Conservation (phyloP, 2,329 filamentous ascomycete genomes). For the Colletotrichum echinochloae region DNA sequence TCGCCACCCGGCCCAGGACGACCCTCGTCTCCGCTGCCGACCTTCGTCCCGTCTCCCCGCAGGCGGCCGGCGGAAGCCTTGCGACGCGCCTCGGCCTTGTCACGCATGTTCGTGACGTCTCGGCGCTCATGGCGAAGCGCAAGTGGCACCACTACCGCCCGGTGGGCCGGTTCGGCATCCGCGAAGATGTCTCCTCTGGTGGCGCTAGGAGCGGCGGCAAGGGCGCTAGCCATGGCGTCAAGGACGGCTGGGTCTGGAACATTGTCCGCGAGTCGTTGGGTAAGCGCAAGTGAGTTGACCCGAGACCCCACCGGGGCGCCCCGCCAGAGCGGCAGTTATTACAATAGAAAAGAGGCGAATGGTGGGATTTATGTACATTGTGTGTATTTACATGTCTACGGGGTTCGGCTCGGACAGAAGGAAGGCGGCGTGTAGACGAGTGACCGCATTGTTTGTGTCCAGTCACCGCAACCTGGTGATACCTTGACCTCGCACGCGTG, state of each 20-base stretch:
- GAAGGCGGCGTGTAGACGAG: neutral
- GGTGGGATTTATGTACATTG: neutral
- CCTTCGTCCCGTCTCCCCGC: constrained; percentile 45
- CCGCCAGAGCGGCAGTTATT: neutral
- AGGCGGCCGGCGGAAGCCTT: constrained; percentile 7
- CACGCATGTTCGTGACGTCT: constrained; percentile 55
- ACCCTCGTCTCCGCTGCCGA: constrained; percentile 56
- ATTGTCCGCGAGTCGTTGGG: constrained; percentile 50
- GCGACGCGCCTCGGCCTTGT: constrained; percentile 53
- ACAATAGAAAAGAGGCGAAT: neutral
- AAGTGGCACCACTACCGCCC: constrained; percentile 57
- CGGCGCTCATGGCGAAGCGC: constrained; percentile 49
- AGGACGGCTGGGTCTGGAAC: constrained; percentile 58
- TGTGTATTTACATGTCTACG: neutral
- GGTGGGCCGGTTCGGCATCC: constrained; percentile 54
- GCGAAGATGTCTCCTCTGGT: constrained; percentile 42
- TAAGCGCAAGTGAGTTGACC: constrained; percentile 38
- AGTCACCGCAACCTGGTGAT: no score
- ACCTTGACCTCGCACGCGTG: neutral
- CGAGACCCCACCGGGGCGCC: constrained; percentile 3
- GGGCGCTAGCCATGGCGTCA: constrained; percentile 46
- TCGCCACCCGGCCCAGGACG: constrained; percentile 66
- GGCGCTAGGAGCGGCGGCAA: constrained; percentile 45
- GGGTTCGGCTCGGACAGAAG: neutral
- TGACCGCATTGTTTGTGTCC: neutral